Base-by-base conservation (phyloP, 176 grass and related monocot genomes). In the Musa acuminata region DNA sequence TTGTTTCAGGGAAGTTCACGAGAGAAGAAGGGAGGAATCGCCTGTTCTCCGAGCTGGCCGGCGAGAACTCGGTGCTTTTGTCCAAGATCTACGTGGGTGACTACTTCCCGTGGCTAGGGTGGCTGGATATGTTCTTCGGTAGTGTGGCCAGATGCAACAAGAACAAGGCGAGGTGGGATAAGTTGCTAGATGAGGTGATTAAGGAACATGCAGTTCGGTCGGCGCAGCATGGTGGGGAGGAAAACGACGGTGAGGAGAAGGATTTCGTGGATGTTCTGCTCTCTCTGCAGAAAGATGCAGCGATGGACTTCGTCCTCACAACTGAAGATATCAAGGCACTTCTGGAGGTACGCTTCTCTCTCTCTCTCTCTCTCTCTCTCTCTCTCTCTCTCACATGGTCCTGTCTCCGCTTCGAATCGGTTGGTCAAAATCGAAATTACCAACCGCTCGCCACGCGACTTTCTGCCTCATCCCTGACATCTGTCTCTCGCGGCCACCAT, bases 181-280 rank as follows among this genome's bases (percentile, higher is more conserved):
- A 76, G 1, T 4, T 87, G 35, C 76, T 87, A 3, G 72, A 87
- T 0, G 62, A 35, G 13, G 12, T 83, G 8, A 67, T 87, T 0
- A 1, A 51, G 1, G 80, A 87, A 29, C 80, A 80, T 54, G 82
- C 50, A 52, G 69, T 17, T 60, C 11, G 57, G 16, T 60, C 12
- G 29, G 23, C 24, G 2, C 13, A 10, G 13, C 3, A 59, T 2
- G 55, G 55, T 17, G 64, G 27, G 73, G 72, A 26, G 22, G 1
- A 13, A 26, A 35, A 27, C 0, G 21, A 55, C 5, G 52, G 17
- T 1, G 16, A 70, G 25, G 84, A 78, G 9, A 22, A 69, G 62
- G 71, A 82, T 52, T 87, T 87, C 72, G 77, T 66, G 3, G 16
- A 80, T 8, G 85, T 79, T 0, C 58, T 88, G 78, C 52, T 88